These are phyloP conservation scores for Phaeodactylum tricornutum DNA, from an alignment of 108 stramenopile genomes.

Conservation along the genomic window DNA sequence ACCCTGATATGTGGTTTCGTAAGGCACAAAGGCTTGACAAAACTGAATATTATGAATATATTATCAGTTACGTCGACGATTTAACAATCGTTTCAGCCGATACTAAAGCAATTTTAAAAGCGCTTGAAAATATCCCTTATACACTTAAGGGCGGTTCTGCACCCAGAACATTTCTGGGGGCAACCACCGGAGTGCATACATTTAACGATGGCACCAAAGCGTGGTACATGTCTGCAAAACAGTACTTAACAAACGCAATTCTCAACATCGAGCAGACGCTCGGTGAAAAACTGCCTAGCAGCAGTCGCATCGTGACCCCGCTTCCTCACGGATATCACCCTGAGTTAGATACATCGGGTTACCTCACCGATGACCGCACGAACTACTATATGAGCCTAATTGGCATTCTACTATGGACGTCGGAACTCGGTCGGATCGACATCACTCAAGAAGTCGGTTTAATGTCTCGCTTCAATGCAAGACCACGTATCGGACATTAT, in stretches of 20 bases:
- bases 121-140: constrained; percentile 10
- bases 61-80: constrained; percentile 27
- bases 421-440: constrained; percentile 38
- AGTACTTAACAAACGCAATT: constrained; percentile 26
- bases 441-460: constrained; percentile 28
- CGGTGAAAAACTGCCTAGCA: constrained; percentile 7
- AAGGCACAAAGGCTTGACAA: constrained; percentile 2
- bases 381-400: constrained; percentile 21
- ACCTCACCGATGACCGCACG: constrained; percentile 3
- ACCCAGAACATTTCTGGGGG: constrained; percentile 19
- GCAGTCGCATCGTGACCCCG: constrained; percentile 12
- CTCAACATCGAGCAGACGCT: constrained; percentile 12
- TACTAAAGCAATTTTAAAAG: constrained; percentile 1
- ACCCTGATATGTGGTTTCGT: constrained; percentile 28
- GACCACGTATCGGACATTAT: constrained; percentile 30
- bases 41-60: constrained; percentile 20
- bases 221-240: constrained; percentile 13
- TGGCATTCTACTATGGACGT: constrained; percentile 35
- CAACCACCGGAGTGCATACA: constrained; percentile 5
- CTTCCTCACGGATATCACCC: constrained; percentile 13
- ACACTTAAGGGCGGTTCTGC: constrained; percentile 9
- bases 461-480: constrained; percentile 20
- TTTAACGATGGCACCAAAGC: constrained; percentile 6
- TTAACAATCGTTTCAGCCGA: constrained; percentile 6
- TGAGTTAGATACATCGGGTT: constrained; percentile 11